phyloP scores from a whole-genome alignment of 495 filamentous ascomycete species.

The Penicillium lividum region DNA sequence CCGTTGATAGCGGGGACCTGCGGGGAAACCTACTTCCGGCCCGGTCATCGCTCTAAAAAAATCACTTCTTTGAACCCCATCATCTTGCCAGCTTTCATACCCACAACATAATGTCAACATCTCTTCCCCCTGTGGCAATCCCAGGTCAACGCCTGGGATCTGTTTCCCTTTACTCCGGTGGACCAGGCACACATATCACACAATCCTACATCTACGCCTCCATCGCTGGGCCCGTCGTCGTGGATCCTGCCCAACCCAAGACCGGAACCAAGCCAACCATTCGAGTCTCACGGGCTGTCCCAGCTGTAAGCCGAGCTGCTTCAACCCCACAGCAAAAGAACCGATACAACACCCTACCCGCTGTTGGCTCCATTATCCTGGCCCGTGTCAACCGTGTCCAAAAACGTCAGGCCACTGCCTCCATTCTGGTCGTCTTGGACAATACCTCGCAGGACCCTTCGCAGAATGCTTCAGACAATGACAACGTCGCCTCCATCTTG shows the following conservation, averaged over 20 bases:
- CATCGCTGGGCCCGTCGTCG: constrained; percentile 59
- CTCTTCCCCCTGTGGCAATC: constrained; percentile 40
- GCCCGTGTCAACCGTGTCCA: constrained; percentile 82
- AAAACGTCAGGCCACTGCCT: constrained; percentile 76
- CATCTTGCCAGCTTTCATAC: constrained; percentile 4
- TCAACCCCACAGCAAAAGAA: constrained; percentile 24
- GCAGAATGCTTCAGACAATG: constrained; percentile 40
- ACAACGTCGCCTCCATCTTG: constrained; percentile 53
- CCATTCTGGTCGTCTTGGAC: constrained; percentile 76
- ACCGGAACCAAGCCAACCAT: constrained; percentile 56
- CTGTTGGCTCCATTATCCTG: constrained; percentile 77
- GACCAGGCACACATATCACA: constrained; percentile 81
- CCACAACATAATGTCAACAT: constrained; percentile 30
- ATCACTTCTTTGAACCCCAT: constrained; percentile 3
- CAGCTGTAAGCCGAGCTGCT: constrained; percentile 4
- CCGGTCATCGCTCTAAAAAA: constrained; percentile 20
- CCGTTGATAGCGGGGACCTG: background rate
- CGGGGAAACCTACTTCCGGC: constrained; percentile 25
- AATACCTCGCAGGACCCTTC: constrained; percentile 40
- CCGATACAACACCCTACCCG: constrained; percentile 70
- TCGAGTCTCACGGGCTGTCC: constrained; percentile 46
- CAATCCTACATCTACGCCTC: constrained; percentile 72
- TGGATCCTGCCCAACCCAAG: constrained; percentile 49
- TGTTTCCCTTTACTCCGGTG: constrained; percentile 61
- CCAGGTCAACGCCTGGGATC: constrained; percentile 81